Base-by-base conservation (phyloP, 1,139 yeast species). In the Sugiyamaella pinicola region DNA sequence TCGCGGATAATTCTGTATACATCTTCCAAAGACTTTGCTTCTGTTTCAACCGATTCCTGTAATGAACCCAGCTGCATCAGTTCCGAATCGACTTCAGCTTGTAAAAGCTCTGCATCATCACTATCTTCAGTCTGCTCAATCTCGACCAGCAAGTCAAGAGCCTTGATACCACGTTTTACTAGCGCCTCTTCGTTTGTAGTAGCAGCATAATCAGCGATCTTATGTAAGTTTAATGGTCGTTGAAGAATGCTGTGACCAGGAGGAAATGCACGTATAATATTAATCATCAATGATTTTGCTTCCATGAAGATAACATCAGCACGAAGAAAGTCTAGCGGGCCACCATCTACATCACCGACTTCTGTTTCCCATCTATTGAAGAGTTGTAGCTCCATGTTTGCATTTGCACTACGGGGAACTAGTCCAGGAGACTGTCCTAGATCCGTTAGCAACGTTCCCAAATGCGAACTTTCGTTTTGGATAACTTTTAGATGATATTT, bases 291-390 rank as follows among this genome's bases (percentile, higher is more conserved):
- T 6, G 74, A 61, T 58, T 72, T 72, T 17, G 72, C 68, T 49
- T 72, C 74, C 69, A 70, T 68, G 51, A 70, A 71, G 7, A 70
- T 61, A 42, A 70, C 68, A 54, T 71, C 74, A 0, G 71, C 66
- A n/a, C 71, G 62, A 34, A 69, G 60, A 51, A 69, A 61, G 47
- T 69, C 72, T 24, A 68, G 59, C 13, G 64, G 61, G 18, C 61
- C 56, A 18, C 64, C 63, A 33, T 69, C 68, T 3, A 69, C 63
- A 50, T 68, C 69, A 6, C 70, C 69, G n/a, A 70, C 66, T 34
- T 62, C 67, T 1, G 74, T 68, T 46, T 70, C 74, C 73, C 74
- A 72, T 22, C 73, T 61, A 29, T 68, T 69, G 53, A 66, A 69
- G 34, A 73, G 62, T 18, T 69, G 69, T 3, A 73, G 59, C 47